These are phyloP conservation scores for Tolypocladium amazonense DNA, from an alignment of 2,329 filamentous ascomycete species.

Conservation along the genomic window DNA sequence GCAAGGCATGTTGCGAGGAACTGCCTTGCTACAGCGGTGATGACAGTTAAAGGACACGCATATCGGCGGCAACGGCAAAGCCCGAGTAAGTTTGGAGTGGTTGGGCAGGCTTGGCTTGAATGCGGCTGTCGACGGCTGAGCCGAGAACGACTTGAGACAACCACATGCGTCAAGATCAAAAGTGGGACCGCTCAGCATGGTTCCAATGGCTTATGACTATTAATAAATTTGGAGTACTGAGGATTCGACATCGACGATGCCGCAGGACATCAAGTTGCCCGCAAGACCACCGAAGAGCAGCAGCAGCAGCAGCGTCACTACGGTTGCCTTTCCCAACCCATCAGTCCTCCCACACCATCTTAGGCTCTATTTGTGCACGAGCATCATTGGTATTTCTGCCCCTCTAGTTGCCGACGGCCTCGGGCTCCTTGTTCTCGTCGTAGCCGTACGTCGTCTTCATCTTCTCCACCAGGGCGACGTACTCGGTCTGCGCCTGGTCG, in stretches of 20 bases:
- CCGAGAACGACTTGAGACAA: not conserved
- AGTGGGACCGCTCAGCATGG: not conserved
- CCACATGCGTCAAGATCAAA: not conserved
- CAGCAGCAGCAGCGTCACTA: not conserved
- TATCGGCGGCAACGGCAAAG: not conserved
- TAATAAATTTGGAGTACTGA: not conserved
- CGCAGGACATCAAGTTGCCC: not conserved
- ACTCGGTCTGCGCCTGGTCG: constrained; percentile 63
- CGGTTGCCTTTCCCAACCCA: not conserved
- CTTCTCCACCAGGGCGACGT: constrained; percentile 61
- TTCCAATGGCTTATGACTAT: not conserved
- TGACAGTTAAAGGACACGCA: not conserved
- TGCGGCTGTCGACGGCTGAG: not conserved
- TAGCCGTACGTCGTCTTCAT: constrained; percentile 62
- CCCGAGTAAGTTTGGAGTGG: not conserved
- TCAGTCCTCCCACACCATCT: not conserved
- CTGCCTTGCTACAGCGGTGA: not conserved
- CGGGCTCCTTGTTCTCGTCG: constrained; percentile 52
- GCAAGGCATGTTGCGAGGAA: not conserved
- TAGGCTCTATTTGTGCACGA: not conserved
- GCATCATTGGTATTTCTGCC: not conserved
- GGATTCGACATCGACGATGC: not conserved
- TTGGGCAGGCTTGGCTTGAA: not conserved
- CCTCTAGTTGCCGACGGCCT: constrained; percentile 33
- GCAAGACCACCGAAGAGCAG: too few species aligned